Base-by-base conservation (phyloP, 352 stramenopile genomes). In the Phytophthora fragariae region DNA sequence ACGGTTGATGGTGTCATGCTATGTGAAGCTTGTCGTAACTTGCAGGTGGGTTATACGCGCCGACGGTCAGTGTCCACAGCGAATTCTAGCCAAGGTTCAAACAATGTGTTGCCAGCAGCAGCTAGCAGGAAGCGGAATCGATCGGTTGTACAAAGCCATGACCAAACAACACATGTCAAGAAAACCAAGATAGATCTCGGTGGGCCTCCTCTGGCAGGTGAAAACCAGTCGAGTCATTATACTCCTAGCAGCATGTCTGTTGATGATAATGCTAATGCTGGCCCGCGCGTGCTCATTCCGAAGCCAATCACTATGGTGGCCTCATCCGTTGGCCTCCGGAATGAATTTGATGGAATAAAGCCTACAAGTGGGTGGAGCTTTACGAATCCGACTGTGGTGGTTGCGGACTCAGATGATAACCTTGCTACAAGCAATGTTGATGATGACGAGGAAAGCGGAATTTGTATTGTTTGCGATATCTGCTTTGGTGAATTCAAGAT, bases 401-500 rank as follows among this genome's bases (percentile, higher is more conserved):
- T 88, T 24, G 81, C 73, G 24, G 86, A 86, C 7, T 73, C 85
- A 17, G 75, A 82, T 19, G 86, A 91, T 67, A 70, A 62, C 14
- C 73, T 75, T 35, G 27, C 37, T 19, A 21, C 35, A 14, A 55
- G 27, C n/a, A 65, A 76, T 56, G 31, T 63, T n/a, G 73, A 72
- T 37, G 68, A 76, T 54, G 68, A 80, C 14, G 75, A 89, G 29
- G 78, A 88, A 56, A 70, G 79, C 74, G 17, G 74, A 78, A 77
- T 94, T 29, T 68, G 84, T 15, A 88, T 95, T 19, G 70, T 94
- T n/a, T 94, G 88, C 47, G 89, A 94, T 55, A 84, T 91, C 14
- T 95, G 89, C 69, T 85, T 92, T 27, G 73, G 74, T 14, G 89
- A 94, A 63, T 93, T 93, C 62, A 84, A 88, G 37, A 86, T 93